Evolutionary conservation across 257 asterid genomes (phyloP).

Genomic region (Apocynum venetum): DNA sequence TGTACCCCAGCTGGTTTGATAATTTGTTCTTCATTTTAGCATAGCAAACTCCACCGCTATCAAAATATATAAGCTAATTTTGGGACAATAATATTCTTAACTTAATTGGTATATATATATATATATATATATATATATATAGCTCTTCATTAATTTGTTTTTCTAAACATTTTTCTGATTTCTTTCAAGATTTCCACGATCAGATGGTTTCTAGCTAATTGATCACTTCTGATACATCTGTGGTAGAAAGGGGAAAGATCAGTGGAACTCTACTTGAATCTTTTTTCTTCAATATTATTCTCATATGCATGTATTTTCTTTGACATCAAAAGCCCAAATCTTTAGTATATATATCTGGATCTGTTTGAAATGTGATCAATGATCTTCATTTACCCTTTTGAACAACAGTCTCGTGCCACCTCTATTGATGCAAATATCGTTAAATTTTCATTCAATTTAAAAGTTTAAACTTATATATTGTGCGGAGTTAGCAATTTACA

Average conservation of each 20-base stretch:
- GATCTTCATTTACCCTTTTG: neutral
- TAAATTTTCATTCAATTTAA: too few species aligned
- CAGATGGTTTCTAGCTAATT: neutral
- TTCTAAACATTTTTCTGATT: neutral
- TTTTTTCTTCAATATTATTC: neutral
- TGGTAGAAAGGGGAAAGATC: neutral
- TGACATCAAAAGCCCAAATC: neutral
- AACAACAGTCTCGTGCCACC: neutral
- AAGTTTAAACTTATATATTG: too few species aligned
- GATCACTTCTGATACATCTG: neutral
- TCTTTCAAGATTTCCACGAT: neutral
- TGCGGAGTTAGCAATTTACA: too few species aligned
- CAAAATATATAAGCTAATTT: neutral
- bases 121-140: too few species aligned
- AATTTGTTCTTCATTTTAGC: neutral
- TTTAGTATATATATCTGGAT: neutral
- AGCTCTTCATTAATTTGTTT: too few species aligned
- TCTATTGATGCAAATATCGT: too few species aligned
- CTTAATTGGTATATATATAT: too few species aligned
- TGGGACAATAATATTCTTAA: too few species aligned
- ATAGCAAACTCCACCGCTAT: neutral
- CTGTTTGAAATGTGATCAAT: neutral
- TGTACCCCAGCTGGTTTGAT: too few species aligned
- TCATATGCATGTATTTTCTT: neutral
- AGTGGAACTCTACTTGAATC: neutral